Conservation (phyloP, 306 rosid genomes). For the peach (Prunus persica) region Prunus_persica_NCBIv2 NC_034010.1:13711001-13711500, state of each 20-base stretch:
- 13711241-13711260: slow-evolving; percentile 42
- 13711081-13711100: background rate
- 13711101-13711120: background rate
- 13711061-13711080: slow-evolving; percentile 19
- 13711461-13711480: no score
- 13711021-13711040: slow-evolving; percentile 37
- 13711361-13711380: no score
- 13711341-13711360: no score
- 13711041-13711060: slow-evolving; percentile 60
- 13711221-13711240: slow-evolving; percentile 95
- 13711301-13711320: background rate
- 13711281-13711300: no score
- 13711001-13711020: slow-evolving; percentile 16
- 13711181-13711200: slow-evolving; percentile 20
- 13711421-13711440: no score
- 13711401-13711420: no score
- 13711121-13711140: slow-evolving; percentile 2
- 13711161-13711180: background rate
- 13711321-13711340: background rate
- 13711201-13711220: slow-evolving; percentile 43
- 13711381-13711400: no score
- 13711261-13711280: background rate
- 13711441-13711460: no score
- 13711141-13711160: background rate
- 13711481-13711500: no score